Conservation (phyloP, 192 early-diverging fungal genomes). For the Coemansia sp. region DNA sequence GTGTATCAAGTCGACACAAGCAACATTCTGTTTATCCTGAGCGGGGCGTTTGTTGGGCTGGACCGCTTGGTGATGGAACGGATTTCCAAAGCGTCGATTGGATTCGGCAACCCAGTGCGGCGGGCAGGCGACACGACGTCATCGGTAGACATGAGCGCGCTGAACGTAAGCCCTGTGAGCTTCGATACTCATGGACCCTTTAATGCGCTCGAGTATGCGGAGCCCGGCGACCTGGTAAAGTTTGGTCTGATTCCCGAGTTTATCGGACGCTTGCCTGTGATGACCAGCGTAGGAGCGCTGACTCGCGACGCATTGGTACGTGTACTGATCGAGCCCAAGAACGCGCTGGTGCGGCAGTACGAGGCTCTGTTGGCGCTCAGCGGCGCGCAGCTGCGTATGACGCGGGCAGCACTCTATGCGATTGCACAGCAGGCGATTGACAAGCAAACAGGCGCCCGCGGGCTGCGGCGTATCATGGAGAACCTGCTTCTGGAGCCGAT, state of each 20-base stretch:
- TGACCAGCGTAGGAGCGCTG: constrained; percentile 74
- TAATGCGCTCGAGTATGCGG: constrained; percentile 63
- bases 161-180: constrained; percentile 37
- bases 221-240: constrained; percentile 78
- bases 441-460: constrained; percentile 86
- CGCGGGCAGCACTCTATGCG: constrained; percentile 62
- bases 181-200: constrained; percentile 23
- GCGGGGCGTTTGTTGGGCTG: constrained; percentile 85
- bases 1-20: constrained; percentile 82
- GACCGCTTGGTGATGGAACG: constrained; percentile 79
- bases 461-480: constrained; percentile 85
- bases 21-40: constrained; percentile 88
- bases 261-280: constrained; percentile 82
- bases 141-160: constrained; percentile 24
- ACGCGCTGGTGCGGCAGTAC: constrained; percentile 80
- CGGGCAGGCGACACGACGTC: constrained; percentile 39
- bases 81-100: constrained; percentile 78
- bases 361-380: constrained; percentile 69
- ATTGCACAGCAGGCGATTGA: constrained; percentile 75
- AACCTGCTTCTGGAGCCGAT: constrained; percentile 75
- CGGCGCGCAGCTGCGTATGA: constrained; percentile 71
- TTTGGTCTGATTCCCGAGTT: constrained; percentile 90
- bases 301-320: constrained; percentile 67
- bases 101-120: constrained; percentile 68
- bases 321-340: constrained; percentile 78